Percentiles rank a stretch among this genome's conserved stretches.
Conservation (phyloP, 768 basidiomycete species). For the Lepiota venenata region DNA sequence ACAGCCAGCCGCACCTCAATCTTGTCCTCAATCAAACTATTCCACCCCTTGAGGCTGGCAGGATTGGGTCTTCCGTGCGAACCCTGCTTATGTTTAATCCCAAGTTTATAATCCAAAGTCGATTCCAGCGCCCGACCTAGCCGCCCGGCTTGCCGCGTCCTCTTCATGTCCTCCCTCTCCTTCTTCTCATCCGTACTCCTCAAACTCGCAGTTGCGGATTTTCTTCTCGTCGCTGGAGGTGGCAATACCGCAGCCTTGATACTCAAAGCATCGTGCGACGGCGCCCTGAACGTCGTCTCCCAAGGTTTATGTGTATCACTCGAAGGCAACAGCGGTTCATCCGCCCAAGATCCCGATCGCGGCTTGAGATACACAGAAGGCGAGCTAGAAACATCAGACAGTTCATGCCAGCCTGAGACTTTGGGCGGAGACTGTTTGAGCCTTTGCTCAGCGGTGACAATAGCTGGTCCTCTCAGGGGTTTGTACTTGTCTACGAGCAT, state of each 20-base stretch:
- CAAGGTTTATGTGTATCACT: slow-evolving; percentile 60
- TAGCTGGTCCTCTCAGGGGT: slow-evolving; percentile 61
- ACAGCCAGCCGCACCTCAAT: slow-evolving; percentile 56
- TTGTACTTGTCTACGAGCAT: slow-evolving; percentile 90
- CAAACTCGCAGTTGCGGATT: background rate
- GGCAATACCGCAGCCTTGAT: slow-evolving; percentile 51
- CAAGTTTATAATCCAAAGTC: slow-evolving; percentile 74
- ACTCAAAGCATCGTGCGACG: slow-evolving; percentile 47
- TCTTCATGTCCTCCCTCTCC: slow-evolving; percentile 49
- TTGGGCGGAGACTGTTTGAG: slow-evolving; percentile 47
- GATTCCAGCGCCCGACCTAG: slow-evolving; percentile 65
- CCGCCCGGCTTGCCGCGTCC: slow-evolving; percentile 49
- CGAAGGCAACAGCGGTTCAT: slow-evolving; percentile 51
- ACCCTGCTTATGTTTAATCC: slow-evolving; percentile 33
- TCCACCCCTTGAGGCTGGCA: slow-evolving; percentile 70
- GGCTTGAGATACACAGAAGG: slow-evolving; percentile 15
- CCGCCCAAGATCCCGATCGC: slow-evolving; percentile 39
- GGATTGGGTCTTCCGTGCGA: slow-evolving; percentile 44
- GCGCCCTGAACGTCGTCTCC: slow-evolving; percentile 64
- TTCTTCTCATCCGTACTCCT: slow-evolving; percentile 27
- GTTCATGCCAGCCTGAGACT: background rate
- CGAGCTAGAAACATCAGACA: slow-evolving; percentile 12
- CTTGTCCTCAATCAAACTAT: slow-evolving; percentile 68
- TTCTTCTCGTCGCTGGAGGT: slow-evolving; percentile 12
- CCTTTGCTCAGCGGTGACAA: slow-evolving; percentile 65